phyloP scores from a whole-genome alignment of 257 asterid genomes.

The Nicotiana sylvestris region DNA sequence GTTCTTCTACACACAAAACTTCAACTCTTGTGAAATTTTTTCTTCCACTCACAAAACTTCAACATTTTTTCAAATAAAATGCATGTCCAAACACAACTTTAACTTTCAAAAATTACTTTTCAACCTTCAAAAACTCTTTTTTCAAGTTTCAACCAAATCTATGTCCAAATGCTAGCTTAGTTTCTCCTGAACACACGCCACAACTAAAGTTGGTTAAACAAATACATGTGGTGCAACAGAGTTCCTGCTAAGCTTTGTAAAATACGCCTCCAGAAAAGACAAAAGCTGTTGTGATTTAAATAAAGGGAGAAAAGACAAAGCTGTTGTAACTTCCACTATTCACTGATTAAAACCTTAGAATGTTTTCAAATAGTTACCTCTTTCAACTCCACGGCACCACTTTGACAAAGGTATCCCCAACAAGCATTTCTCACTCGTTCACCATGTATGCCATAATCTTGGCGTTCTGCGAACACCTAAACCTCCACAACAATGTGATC shows the following conservation, averaged over 20 bases:
- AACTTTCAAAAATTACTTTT: no score
- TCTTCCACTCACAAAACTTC: no score
- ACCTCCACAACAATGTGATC: conserved; percentile 14
- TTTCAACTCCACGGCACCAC: conserved; percentile 86
- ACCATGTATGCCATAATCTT: conserved; percentile 92
- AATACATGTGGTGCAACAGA: not conserved
- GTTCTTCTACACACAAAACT: no score
- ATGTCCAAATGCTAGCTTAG: not conserved
- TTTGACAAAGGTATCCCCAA: conserved; percentile 99
- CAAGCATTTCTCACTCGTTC: conserved; percentile 98
- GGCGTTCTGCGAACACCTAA: conserved; percentile 97
- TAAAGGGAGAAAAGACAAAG: not conserved
- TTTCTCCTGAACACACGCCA: not conserved
- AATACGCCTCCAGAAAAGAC: not conserved
- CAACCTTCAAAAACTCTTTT: no score
- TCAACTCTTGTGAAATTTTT: no score
- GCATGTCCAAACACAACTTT: no score
- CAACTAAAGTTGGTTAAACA: not conserved
- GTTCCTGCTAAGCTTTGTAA: not conserved
- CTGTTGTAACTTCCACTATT: not conserved
- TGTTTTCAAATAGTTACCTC: conserved; percentile 45
- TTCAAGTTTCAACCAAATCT: no score
- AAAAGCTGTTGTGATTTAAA: not conserved
- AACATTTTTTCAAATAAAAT: no score
- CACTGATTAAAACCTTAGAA: not conserved